phyloP scores from a whole-genome alignment of 345 rosid species.

The Gynandropsis gynandra region DNA sequence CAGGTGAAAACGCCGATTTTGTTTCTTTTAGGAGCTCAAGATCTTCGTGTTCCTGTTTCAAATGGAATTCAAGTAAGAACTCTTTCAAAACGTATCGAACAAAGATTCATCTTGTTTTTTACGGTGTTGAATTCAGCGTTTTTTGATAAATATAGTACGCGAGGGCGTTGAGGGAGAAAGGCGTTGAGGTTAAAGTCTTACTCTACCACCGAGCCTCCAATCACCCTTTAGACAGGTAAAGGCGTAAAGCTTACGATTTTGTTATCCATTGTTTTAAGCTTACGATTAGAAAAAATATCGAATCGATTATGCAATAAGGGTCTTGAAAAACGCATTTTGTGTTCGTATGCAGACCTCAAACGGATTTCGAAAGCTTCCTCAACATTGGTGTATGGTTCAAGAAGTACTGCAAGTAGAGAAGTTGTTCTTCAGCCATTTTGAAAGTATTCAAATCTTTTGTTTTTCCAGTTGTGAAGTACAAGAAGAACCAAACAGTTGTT shows the following conservation, averaged over 20 bases:
- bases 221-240: constrained; percentile 69
- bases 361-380: constrained; percentile 76
- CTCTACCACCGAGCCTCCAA: constrained; percentile 64
- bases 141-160: constrained; percentile 43
- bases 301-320: background rate
- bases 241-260: background rate
- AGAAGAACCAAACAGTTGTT: too few relatives aligned
- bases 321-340: constrained; percentile 8
- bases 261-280: constrained; percentile 13
- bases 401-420: constrained; percentile 49
- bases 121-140: constrained; percentile 8
- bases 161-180: constrained; percentile 74
- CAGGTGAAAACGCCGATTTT: constrained; percentile 91
- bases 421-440: background rate
- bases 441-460: too few relatives aligned
- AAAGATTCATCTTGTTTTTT: constrained; percentile 7
- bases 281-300: background rate
- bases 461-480: too few relatives aligned
- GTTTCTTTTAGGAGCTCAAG: constrained; percentile 72
- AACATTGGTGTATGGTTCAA: constrained; percentile 81
- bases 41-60: constrained; percentile 83
- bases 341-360: constrained; percentile 59
- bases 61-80: constrained; percentile 74
- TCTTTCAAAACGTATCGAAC: background rate
- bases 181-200: constrained; percentile 61